Conservation (phyloP, 768 basidiomycete genomes). For the Tephrocybe sp. region DNA sequence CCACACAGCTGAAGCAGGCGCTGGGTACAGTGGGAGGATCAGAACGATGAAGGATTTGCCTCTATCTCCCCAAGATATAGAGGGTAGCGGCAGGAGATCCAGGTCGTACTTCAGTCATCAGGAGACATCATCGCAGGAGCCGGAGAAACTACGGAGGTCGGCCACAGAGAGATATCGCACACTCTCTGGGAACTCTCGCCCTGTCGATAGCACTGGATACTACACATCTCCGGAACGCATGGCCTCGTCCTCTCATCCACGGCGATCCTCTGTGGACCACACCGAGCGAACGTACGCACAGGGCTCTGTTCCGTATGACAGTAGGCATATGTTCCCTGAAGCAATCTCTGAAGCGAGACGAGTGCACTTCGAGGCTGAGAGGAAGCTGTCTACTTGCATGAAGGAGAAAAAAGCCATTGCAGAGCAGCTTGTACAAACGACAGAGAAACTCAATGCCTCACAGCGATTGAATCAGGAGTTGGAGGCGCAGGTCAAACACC, state of each 20-base stretch:
- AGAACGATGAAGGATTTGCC: constrained; percentile 3
- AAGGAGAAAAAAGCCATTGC: constrained; percentile 11
- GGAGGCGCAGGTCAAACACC: background rate
- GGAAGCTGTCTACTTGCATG: constrained; percentile 3
- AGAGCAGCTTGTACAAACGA: background rate
- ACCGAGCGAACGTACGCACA: background rate
- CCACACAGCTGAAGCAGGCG: background rate
- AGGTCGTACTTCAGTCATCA: background rate
- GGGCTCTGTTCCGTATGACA: constrained; percentile 1
- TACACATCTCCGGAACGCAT: background rate
- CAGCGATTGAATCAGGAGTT: constrained; percentile 7
- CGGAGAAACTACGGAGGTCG: background rate
- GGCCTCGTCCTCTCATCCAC: background rate
- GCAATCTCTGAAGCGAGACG: background rate
- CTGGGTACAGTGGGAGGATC: background rate
- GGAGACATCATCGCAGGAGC: background rate
- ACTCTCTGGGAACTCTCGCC: background rate
- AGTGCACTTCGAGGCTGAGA: background rate
- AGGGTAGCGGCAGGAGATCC: background rate
- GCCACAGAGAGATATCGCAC: constrained; percentile 1
- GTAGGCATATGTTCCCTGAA: constrained; percentile 1
- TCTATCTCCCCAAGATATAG: background rate
- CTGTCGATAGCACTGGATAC: background rate
- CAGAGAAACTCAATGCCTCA: background rate
- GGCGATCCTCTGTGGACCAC: background rate